Percentiles rank a stretch among this genome's conserved stretches.
Evolutionary conservation across 140 eudicot genomes (phyloP).

Genomic region (Flaveria floridana): DNA sequence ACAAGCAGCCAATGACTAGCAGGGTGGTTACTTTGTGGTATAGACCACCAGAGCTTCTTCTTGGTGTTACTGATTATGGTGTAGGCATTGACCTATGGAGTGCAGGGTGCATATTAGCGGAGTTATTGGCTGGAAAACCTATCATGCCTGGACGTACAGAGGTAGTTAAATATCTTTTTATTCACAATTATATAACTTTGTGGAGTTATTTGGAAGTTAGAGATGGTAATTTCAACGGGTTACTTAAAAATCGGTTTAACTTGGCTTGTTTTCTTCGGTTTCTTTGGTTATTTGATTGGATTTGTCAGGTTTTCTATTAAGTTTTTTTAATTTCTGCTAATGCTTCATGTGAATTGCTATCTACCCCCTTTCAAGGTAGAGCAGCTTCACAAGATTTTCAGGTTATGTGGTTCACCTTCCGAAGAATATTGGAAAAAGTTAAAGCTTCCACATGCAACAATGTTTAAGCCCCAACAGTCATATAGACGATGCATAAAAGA

Average conservation of each 20-base stretch:
- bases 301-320: background rate
- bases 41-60: slow-evolving; percentile 72
- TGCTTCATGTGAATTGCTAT: slow-evolving; percentile 21
- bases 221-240: background rate
- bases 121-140: slow-evolving; percentile 72
- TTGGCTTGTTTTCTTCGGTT: background rate
- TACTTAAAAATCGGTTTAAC: background rate
- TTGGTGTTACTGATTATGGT: slow-evolving; percentile 66
- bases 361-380: slow-evolving; percentile 49
- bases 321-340: slow-evolving; percentile 13
- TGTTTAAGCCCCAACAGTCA: slow-evolving; percentile 64
- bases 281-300: background rate
- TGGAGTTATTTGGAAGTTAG: background rate
- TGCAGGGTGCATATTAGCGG: slow-evolving; percentile 77
- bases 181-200: slow-evolving; percentile 1
- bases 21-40: slow-evolving; percentile 85
- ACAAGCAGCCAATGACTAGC: slow-evolving; percentile 76
- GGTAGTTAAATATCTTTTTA: slow-evolving; percentile 37
- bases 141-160: slow-evolving; percentile 89
- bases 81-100: slow-evolving; percentile 67
- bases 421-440: slow-evolving; percentile 74
- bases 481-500: slow-evolving; percentile 64
- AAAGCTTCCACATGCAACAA: slow-evolving; percentile 76
- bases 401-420: slow-evolving; percentile 75
- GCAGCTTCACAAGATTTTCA: slow-evolving; percentile 76